phyloP scores from a whole-genome alignment of 768 basidiomycete genomes.

The Leccinum incarnatum region DNA sequence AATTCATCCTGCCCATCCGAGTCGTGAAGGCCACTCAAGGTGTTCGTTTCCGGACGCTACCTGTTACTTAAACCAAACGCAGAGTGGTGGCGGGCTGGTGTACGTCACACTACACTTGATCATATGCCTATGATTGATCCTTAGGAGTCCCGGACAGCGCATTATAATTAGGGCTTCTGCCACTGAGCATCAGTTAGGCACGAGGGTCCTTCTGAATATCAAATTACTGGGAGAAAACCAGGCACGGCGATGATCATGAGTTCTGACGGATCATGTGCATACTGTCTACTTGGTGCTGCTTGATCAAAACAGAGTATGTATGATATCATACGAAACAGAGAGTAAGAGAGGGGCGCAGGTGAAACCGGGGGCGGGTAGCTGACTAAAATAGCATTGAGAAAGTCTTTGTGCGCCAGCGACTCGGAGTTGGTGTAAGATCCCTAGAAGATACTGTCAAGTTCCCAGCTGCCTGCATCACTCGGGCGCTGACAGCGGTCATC shows the following conservation, averaged over 20 bases:
- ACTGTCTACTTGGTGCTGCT: not conserved
- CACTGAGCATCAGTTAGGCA: not conserved
- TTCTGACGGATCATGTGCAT: not conserved
- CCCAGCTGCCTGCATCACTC: not conserved
- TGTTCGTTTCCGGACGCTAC: not conserved
- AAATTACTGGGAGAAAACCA: not conserved
- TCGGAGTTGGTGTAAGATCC: not conserved
- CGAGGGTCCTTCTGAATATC: not conserved
- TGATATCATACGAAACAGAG: not conserved
- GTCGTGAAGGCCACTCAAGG: not conserved
- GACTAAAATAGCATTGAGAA: not conserved
- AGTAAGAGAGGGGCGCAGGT: not conserved
- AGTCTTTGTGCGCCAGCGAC: not conserved
- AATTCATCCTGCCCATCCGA: not conserved
- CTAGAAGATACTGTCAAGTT: too few relatives aligned
- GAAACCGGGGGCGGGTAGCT: not conserved
- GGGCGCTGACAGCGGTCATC: not conserved
- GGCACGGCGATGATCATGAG: too few relatives aligned
- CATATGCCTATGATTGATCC: not conserved
- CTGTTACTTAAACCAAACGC: not conserved
- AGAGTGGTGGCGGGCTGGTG: not conserved
- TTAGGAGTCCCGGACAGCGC: not conserved
- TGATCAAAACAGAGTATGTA: not conserved
- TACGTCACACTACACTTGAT: not conserved
- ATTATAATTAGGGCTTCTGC: not conserved